phyloP scores from a whole-genome alignment of 2,329 filamentous ascomycete species.

The Fusarium udum region DNA sequence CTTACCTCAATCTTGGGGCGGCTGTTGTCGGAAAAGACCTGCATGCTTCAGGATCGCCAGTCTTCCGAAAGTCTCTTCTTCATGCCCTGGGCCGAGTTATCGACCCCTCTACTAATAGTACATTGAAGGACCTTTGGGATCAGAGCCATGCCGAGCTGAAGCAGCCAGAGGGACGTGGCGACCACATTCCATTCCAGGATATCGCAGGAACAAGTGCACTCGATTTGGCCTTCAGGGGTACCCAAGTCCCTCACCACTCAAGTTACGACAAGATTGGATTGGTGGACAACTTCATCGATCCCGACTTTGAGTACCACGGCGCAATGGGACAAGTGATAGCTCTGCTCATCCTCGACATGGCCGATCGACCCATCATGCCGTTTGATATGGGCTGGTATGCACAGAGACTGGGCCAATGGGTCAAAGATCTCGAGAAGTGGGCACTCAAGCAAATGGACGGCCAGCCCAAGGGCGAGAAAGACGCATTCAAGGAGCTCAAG shows the following conservation, averaged over 20 bases:
- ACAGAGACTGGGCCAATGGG: constrained; percentile 69
- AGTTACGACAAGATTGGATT: constrained; percentile 92
- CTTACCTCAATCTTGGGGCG: constrained; percentile 91
- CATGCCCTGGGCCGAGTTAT: constrained; percentile 78
- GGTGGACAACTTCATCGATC: constrained; percentile 83
- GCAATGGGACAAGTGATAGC: constrained; percentile 82
- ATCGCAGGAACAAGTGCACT: constrained; percentile 89
- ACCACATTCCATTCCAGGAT: constrained; percentile 91
- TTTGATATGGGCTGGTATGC: constrained; percentile 84
- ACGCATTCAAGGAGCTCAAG: constrained; percentile 47
- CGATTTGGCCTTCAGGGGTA: constrained; percentile 80
- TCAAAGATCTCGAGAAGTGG: constrained; percentile 73
- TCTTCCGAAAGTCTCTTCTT: constrained; percentile 77
- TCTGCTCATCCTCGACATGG: constrained; percentile 84
- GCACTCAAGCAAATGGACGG: constrained; percentile 47
- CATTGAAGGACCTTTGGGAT: constrained; percentile 82
- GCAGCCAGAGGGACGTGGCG: constrained; percentile 77
- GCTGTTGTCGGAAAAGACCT: constrained; percentile 81
- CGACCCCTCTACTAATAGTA: constrained; percentile 77
- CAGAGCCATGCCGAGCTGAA: constrained; percentile 68
- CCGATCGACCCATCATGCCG: constrained; percentile 82
- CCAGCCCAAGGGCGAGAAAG: constrained; percentile 17
- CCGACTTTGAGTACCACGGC: constrained; percentile 82
- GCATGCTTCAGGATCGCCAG: constrained; percentile 80
- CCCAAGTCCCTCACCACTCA: constrained; percentile 76